Base-by-base conservation (phyloP, 2,329 filamentous ascomycete genomes). In the Fusarium sp. region DNA sequence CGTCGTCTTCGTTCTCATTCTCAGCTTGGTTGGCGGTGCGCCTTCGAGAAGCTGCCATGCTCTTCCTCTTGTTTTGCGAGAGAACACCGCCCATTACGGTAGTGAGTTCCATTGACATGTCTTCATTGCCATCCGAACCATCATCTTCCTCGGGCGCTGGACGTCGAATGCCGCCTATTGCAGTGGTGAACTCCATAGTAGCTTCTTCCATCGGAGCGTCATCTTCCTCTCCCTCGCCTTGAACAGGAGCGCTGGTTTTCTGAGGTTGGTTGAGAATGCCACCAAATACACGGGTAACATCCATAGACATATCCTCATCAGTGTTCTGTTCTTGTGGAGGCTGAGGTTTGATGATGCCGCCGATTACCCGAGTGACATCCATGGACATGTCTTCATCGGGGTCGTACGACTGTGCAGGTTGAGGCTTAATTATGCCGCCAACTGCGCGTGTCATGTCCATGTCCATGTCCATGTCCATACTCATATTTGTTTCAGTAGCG, bases 291-390 rank as follows among this genome's bases (percentile, higher is more conserved):
- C 88, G 88, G 2, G 95, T 97, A 13, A 97, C 92, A 72, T 98
- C 95, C 95, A 98, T 97, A 21, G 93, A 96, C 84, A 96, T 90
- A 37, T 94, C 92, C 66, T 88, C 86, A 20, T 86, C 84, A 31
- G 84, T 80, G 7, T 75, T 72, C 4, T 33, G 31, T 20, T 79
- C 76, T 18, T 82, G 81, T 17, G 85, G 83, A 11, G 80, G 75
- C 20, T 83, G 74, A 52, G 82, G 20, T 63, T 75, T 77, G 23
- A 85, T 73, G 37, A 88, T 88, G 13, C 84, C 81, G 5, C 87
- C 87, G 48, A 88, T 78, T 11, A 88, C 92, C 54, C 88, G 88
- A 3, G 95, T 97, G 10, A 97, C 92, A 72, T 98, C 95, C 95
- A 98, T 97, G 21, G 93, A 96, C 84, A 96, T 90, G 37, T 94